Evolutionary conservation across 1,284 basidiomycete genomes (phyloP).

Genomic region (Papiliotrema flavescens): DNA sequence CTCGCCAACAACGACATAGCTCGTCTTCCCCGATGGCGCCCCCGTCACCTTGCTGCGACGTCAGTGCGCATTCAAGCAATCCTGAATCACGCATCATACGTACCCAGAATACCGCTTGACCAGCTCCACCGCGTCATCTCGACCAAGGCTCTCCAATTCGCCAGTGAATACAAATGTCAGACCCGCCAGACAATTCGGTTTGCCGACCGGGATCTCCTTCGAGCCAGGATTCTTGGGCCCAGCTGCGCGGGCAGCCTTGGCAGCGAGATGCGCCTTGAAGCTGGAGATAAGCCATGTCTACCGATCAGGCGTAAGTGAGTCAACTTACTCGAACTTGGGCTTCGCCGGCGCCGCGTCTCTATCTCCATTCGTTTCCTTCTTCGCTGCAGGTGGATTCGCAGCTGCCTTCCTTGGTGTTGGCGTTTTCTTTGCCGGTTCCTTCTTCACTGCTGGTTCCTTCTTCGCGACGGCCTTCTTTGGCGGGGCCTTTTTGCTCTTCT

Average conservation of each 20-base stretch:
- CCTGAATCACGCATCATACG: conserved; percentile 33
- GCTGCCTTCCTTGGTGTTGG: conserved; percentile 11
- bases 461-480: conserved; percentile 18
- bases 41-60: conserved; percentile 71
- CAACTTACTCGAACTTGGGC: conserved; percentile 44
- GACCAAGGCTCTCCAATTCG: conserved; percentile 77
- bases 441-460: conserved; percentile 13
- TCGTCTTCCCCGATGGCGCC: conserved; percentile 85
- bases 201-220: conserved; percentile 74
- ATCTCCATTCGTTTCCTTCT: conserved; percentile 14
- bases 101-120: conserved; percentile 91
- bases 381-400: conserved; percentile 5
- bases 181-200: conserved; percentile 77
- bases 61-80: background rate
- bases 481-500: conserved; percentile 28
- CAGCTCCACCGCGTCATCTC: conserved; percentile 82
- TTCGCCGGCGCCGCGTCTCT: conserved; percentile 25
- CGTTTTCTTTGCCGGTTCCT: conserved; percentile 15
- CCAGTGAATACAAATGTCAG: conserved; percentile 95
- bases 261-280: conserved; percentile 53
- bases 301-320: background rate
- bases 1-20: conserved; percentile 82
- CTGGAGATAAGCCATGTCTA: conserved; percentile 10
- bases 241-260: conserved; percentile 58
- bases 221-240: conserved; percentile 64